Evolutionary conservation across 1,139 yeast species (phyloP).

Genomic region (Pichia sp.): DNA sequence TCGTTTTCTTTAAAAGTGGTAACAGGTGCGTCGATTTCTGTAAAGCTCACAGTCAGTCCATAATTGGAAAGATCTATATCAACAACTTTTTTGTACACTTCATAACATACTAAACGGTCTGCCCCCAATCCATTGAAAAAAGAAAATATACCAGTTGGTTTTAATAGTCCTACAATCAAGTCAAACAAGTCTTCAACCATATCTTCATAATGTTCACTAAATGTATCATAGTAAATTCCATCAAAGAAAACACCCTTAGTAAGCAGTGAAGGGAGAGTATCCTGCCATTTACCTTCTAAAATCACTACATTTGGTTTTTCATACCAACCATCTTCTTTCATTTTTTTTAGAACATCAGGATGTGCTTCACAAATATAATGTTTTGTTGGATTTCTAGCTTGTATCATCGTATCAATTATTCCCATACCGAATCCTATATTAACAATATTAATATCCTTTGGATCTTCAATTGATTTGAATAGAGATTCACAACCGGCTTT

Average conservation of each 20-base stretch:
- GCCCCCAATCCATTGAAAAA: constrained; percentile 96
- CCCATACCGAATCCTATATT: constrained; percentile 98
- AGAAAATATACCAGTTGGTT: constrained; percentile 77
- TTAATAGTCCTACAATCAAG: constrained; percentile 69
- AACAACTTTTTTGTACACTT: constrained; percentile 79
- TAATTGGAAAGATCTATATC: constrained; percentile 73
- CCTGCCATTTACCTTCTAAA: constrained; percentile 90
- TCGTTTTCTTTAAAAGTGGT: constrained; percentile 26
- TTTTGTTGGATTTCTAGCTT: constrained; percentile 49
- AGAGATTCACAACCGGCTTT: constrained; percentile 67
- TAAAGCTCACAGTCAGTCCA: constrained; percentile 60
- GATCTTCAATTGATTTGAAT: constrained; percentile 38
- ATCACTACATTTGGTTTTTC: constrained; percentile 65
- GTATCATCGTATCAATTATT: constrained; percentile 77
- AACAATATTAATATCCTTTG: constrained; percentile 47
- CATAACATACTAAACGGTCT: constrained; percentile 81
- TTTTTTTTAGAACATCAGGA: constrained; percentile 73
- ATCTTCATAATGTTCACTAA: constrained; percentile 79
- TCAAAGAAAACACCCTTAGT: constrained; percentile 66
- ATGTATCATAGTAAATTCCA: constrained; percentile 92
- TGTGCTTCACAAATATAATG: constrained; percentile 95
- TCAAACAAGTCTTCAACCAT: constrained; percentile 77
- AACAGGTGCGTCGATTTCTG: constrained; percentile 39
- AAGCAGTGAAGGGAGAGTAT: constrained; percentile 58
- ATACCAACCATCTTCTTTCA: constrained; percentile 79